Evolutionary conservation across 129 eudicot genomes (phyloP), one percentile per base, ranked within the genome.

Genomic region (Centaurea solstitialis): DNA sequence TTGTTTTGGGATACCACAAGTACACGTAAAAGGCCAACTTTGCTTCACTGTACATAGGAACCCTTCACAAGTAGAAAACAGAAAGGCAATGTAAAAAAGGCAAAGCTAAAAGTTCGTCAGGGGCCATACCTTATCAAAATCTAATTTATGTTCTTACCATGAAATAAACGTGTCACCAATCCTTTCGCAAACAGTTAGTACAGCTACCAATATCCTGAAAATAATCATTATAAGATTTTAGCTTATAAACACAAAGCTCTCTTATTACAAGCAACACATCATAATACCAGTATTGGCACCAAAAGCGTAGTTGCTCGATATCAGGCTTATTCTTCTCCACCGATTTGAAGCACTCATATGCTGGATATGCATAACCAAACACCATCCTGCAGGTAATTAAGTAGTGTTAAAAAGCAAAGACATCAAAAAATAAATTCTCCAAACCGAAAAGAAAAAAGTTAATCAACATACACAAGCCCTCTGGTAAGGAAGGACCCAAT

Each of bases 41-140:
- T 47, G 98, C 98, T 90, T 94, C 98, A 66, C 97, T 89, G 77
- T 92, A 92, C 98, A 94, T 90, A 17, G 98, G 97, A 81, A 94
- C 88, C 98, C 98, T 94, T 84, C 78, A 90, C 65, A 73, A 78
- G 39, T 70, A 72, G 40, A 80, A 39, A 53, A 82, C 77, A 82
- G 17, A 47, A 65, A 74, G 9, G 61, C 61, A 6, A 75, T 22
- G 26, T 45, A 22, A 50, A 69, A 38, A 82, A 40, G 7, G 21
- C 35, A 26, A 15, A 72, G 18, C 76, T 33, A 79, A 83, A 10
- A 28, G 18, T 22, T 6, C 50, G 40, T 35, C 22, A 38, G 47
- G 28, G 4, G 35, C 5, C 18, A 40, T 11, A 38, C 15, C 21
- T 35, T 33, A 45, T 50, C 30, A 18, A 41, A 10, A 38, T 68